Percentiles rank a stretch among this genome's conserved stretches.
phyloP scores from a whole-genome alignment of 2,329 filamentous ascomycete genomes.

The Ascochyta fabae region DNA sequence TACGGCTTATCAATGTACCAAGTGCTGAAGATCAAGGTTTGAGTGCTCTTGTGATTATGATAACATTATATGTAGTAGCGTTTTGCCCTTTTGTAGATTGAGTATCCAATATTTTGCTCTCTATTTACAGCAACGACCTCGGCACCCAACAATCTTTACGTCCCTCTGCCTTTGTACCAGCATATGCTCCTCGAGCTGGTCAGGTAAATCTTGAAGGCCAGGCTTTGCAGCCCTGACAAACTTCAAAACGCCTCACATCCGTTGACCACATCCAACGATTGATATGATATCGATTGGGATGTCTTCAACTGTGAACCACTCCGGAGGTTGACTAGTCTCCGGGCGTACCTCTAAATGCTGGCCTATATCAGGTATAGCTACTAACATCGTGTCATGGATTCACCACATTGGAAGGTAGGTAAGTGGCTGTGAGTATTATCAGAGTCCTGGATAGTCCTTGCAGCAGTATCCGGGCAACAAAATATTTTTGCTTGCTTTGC shows the following conservation, averaged over 20 bases:
- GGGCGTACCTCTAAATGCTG: neutral
- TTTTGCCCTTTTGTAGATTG: too few species aligned
- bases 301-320: neutral
- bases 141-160: too few species aligned
- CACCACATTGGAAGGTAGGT: neutral
- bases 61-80: too few species aligned
- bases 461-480: neutral
- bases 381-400: neutral
- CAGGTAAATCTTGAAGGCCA: too few species aligned
- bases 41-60: too few species aligned
- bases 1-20: too few species aligned
- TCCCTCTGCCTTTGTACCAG: too few species aligned
- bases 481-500: neutral
- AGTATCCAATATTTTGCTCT: too few species aligned
- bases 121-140: too few species aligned
- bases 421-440: neutral
- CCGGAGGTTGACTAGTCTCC: neutral
- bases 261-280: neutral
- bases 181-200: too few species aligned
- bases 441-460: neutral
- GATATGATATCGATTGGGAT: neutral
- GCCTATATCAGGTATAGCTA: neutral
- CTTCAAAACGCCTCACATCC: neutral
- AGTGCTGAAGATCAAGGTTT: too few species aligned
- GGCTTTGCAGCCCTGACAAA: too few species aligned